These are phyloP conservation scores for Fusarium multiceps DNA, from an alignment of 2,329 filamentous ascomycete species.

Conservation along the genomic window DNA sequence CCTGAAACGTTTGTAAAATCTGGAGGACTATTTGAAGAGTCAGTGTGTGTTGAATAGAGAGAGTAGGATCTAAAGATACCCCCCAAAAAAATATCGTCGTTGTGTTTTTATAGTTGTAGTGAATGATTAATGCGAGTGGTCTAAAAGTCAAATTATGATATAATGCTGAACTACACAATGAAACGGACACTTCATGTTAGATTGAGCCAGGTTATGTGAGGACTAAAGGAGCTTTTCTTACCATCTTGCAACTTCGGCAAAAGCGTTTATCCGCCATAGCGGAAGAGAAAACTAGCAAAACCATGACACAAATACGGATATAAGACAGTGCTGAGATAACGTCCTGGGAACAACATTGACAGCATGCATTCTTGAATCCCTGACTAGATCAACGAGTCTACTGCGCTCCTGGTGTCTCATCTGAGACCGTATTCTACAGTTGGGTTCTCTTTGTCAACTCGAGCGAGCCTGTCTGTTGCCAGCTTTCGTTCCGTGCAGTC, in stretches of 20 bases:
- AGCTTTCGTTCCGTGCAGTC: background rate
- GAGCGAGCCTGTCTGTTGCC: background rate
- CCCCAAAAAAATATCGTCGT: constrained; percentile 7
- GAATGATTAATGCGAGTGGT: background rate
- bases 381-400: background rate
- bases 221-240: background rate
- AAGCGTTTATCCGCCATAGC: too few species aligned
- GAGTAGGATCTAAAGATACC: constrained; percentile 20
- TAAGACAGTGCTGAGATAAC: background rate
- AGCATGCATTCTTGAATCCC: background rate
- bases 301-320: background rate
- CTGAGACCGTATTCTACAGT: background rate
- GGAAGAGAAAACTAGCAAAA: background rate
- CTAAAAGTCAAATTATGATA: background rate
- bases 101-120: background rate
- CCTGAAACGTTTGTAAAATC: constrained; percentile 2
- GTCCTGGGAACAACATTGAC: background rate
- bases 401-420: background rate
- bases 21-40: constrained; percentile 17
- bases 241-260: background rate
- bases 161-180: background rate
- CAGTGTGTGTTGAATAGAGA: constrained; percentile 10
- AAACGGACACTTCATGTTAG: background rate
- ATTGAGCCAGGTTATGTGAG: background rate
- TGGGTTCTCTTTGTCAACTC: background rate